Evolutionary conservation across 2,329 filamentous ascomycete genomes (phyloP).

Genomic region (Trichoderma arundinaceum): DNA sequence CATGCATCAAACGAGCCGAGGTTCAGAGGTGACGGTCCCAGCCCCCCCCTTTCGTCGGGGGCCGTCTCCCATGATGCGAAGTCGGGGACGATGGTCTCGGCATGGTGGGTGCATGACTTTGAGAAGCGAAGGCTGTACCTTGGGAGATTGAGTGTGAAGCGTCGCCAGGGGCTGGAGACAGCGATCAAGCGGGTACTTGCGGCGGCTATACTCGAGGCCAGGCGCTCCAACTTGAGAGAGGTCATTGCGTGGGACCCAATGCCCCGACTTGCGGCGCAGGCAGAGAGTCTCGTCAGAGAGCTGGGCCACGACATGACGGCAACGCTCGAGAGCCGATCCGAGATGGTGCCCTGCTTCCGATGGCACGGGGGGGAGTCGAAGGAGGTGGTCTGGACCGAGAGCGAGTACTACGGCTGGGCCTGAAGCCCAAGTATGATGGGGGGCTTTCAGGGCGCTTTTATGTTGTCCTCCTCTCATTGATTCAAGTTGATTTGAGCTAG

Average conservation of each 20-base stretch:
- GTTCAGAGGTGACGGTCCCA: too few relatives aligned
- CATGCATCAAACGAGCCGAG: too few relatives aligned
- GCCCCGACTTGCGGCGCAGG: constrained; percentile 39
- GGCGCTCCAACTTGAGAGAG: constrained; percentile 41
- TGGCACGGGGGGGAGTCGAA: constrained; percentile 43
- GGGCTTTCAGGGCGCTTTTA: too few relatives aligned
- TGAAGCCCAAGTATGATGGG: background rate
- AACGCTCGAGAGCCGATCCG: constrained; percentile 41
- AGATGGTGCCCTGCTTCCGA: constrained; percentile 45
- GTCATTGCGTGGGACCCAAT: constrained; percentile 48
- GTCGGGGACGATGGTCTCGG: constrained; percentile 38
- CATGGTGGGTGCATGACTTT: constrained; percentile 48
- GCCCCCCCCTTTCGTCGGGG: too few relatives aligned
- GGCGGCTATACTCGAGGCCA: constrained; percentile 45
- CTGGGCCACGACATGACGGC: constrained; percentile 44
- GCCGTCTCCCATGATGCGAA: constrained; percentile 24
- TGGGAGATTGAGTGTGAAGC: constrained; percentile 33
- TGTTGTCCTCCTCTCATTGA: background rate
- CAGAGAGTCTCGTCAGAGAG: constrained; percentile 45
- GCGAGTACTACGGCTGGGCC: constrained; percentile 40
- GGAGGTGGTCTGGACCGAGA: constrained; percentile 40
- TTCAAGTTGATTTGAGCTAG: too few relatives aligned
- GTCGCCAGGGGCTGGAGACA: constrained; percentile 36
- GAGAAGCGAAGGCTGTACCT: constrained; percentile 35
- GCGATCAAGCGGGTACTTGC: constrained; percentile 42